These are phyloP conservation scores for Parmelia sp. DNA, from an alignment of 495 filamentous ascomycete species.

Conservation along the genomic window DNA sequence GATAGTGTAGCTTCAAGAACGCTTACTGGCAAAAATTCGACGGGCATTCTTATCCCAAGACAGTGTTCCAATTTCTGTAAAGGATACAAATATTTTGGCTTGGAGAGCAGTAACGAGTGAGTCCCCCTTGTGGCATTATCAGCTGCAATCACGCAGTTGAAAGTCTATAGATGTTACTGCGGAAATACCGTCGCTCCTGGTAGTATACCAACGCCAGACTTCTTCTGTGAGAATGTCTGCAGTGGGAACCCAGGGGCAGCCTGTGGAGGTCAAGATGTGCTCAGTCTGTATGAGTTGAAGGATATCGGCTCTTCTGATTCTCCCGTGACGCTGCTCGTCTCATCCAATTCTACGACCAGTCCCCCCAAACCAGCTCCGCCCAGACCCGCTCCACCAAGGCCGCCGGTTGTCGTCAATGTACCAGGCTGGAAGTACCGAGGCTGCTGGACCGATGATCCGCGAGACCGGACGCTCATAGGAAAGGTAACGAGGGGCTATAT, in stretches of 20 bases:
- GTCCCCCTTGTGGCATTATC: neutral
- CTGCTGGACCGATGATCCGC: neutral
- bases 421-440: neutral
- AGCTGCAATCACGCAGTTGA: no score
- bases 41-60: neutral
- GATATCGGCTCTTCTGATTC: neutral
- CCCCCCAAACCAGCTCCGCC: neutral
- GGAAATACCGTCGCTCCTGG: neutral
- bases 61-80: neutral
- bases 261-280: neutral
- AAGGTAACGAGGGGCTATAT: neutral
- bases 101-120: neutral
- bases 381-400: neutral
- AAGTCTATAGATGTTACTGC: conserved; percentile 8
- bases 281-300: neutral
- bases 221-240: neutral
- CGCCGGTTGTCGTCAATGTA: neutral
- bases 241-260: neutral
- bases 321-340: neutral
- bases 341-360: neutral
- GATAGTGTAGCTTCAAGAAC: neutral
- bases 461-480: neutral
- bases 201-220: neutral
- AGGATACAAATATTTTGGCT: neutral
- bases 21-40: neutral